Evolutionary conservation across 73 alveolate species (phyloP).

Genomic region (Effrenium voratum): DNA sequence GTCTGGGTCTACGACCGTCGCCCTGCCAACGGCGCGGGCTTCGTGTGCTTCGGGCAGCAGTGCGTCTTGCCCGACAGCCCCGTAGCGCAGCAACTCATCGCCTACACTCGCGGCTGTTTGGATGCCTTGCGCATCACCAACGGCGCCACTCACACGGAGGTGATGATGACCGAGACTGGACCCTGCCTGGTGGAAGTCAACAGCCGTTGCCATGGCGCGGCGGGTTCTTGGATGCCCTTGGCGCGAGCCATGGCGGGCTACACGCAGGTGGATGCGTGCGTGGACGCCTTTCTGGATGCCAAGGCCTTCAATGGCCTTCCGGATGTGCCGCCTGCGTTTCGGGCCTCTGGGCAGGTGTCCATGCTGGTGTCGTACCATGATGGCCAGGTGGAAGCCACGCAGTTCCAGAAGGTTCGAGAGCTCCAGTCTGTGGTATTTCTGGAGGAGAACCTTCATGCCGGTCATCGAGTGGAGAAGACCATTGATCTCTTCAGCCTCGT

Average conservation of each 20-base stretch:
- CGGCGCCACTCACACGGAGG: conserved; percentile 71
- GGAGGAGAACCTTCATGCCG: conserved; percentile 53
- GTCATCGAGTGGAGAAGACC: conserved; percentile 23
- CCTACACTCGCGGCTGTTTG: conserved; percentile 35
- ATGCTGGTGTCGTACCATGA: conserved; percentile 43
- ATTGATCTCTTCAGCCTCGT: conserved; percentile 14
- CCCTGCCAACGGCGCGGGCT: conserved; percentile 33
- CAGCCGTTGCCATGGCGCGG: conserved; percentile 62
- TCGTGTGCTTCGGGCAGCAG: conserved; percentile 11
- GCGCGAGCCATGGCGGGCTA: conserved; percentile 44
- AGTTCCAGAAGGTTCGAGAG: neutral
- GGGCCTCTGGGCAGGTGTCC: conserved; percentile 7
- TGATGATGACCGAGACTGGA: conserved; percentile 54
- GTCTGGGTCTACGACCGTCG: conserved; percentile 53
- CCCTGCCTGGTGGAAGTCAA: conserved; percentile 38
- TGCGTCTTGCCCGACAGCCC: conserved; percentile 12
- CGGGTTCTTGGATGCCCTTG: conserved; percentile 53
- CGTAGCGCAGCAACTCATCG: conserved; percentile 27
- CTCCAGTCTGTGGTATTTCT: conserved; percentile 28
- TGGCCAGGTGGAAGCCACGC: conserved; percentile 2
- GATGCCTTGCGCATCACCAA: conserved; percentile 46
- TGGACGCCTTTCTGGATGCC: conserved; percentile 19
- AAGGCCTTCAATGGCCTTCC: conserved; percentile 27
- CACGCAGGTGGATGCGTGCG: conserved; percentile 59
- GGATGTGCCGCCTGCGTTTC: conserved; percentile 6